Percentiles rank a stretch among this genome's conserved stretches.
These are phyloP conservation scores for Pulveroboletus ravenelii DNA, from an alignment of 768 basidiomycete genomes.

Conservation along the genomic window DNA sequence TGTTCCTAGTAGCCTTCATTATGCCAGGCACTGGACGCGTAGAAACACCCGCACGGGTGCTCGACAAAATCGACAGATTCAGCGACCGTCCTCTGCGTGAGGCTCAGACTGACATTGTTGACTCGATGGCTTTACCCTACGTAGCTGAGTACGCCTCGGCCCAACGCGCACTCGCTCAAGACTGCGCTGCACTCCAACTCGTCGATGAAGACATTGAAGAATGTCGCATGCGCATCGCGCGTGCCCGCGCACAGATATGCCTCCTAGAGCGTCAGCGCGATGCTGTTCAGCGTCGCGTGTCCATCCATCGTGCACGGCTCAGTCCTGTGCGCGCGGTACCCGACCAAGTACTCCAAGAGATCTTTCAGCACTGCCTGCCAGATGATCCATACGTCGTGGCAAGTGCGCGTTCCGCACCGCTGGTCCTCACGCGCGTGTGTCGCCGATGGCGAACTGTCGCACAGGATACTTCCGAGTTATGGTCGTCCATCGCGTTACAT, in stretches of 20 bases:
- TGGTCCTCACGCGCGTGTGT: constrained; percentile 32
- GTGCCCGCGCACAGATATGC: constrained; percentile 11
- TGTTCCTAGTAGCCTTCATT: constrained; percentile 2
- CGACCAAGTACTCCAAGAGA: constrained; percentile 30
- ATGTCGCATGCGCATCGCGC: constrained; percentile 14
- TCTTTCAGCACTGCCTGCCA: constrained; percentile 27
- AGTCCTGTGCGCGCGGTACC: constrained; percentile 28
- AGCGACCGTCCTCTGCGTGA: background rate
- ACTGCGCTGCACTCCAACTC: constrained; percentile 12
- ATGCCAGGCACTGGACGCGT: background rate
- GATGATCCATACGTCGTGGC: constrained; percentile 23
- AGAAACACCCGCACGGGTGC: background rate
- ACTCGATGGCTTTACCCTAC: constrained; percentile 22
- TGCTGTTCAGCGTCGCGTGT: constrained; percentile 12
- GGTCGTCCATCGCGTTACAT: constrained; percentile 25
- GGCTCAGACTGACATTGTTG: constrained; percentile 12
- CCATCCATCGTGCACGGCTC: constrained; percentile 24
- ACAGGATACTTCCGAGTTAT: constrained; percentile 29
- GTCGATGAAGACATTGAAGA: constrained; percentile 16
- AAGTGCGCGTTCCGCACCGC: constrained; percentile 20
- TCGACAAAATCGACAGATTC: background rate
- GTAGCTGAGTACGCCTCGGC: constrained; percentile 16
- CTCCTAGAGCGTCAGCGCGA: constrained; percentile 19
- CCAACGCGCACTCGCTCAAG: constrained; percentile 16
- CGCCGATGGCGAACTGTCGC: constrained; percentile 30